Conservation (phyloP, 225 moss, liverwort and hornwort species). For the Pseudoscleropodium purum region DNA sequence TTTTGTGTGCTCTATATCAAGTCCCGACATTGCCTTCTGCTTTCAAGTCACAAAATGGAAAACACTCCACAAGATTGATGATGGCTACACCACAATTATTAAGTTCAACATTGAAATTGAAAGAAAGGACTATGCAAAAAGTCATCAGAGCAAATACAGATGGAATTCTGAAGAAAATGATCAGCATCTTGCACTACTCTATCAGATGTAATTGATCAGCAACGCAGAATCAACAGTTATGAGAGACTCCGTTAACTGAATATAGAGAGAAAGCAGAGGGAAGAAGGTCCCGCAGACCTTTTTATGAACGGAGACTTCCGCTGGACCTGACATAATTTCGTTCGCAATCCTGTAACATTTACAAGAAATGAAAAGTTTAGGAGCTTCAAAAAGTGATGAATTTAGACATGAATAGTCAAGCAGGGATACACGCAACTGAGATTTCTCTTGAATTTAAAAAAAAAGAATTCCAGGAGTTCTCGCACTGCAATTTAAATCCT, state of each 20-base stretch:
- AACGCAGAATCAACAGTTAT: background rate
- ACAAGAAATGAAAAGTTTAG: background rate
- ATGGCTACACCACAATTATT: background rate
- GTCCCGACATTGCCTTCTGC: background rate
- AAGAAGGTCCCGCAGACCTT: constrained; percentile 14
- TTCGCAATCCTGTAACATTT: background rate
- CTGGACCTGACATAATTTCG: constrained; percentile 16
- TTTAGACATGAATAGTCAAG: background rate
- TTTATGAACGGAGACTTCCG: constrained; percentile 41
- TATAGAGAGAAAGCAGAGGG: background rate
- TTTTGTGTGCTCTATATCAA: background rate
- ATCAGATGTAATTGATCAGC: background rate
- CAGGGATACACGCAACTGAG: background rate
- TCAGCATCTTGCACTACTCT: background rate
- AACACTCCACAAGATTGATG: background rate
- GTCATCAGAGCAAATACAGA: background rate
- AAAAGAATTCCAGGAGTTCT: background rate
- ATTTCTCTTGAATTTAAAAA: background rate
- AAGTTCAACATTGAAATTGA: background rate
- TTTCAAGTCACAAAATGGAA: background rate
- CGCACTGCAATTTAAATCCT: background rate
- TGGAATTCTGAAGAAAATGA: background rate
- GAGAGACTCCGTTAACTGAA: background rate
- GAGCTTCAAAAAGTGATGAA: background rate
- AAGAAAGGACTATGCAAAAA: background rate